Evolutionary conservation across 306 rosid genomes (phyloP), one percentile per base, ranked within the genome.

Genomic region (Astragalus membranaceus): DNA sequence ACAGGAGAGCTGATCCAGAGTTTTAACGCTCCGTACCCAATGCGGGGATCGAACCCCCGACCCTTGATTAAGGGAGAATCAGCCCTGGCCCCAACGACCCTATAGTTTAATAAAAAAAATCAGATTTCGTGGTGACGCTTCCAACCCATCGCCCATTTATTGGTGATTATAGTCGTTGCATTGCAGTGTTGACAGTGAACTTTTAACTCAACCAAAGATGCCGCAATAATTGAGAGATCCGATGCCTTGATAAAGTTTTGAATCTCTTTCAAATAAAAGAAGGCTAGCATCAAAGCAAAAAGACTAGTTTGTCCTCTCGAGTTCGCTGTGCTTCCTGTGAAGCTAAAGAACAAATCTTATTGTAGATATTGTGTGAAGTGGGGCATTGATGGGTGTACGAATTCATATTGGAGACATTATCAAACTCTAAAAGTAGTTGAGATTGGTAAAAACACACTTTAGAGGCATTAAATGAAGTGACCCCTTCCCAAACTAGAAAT

Each of bases 201-300:
- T 75, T 73, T 64, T 47, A 47, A 54, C 74, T 79, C 72, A 12
- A 60, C 50, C 10, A 61, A 54, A 76, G 78, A 78, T 62, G 64
- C 64, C 20, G 54, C 62, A 15, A 83, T 77, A 49, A 80, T 79
- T 78, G 86, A 76, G 86, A 76, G 62, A 64, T 82, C 80, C 80
- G 8, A 47, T 69, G 79, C 72, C 7, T 37, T 44, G 4, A 49
- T 7, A 15, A 76, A 79, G 75, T 47, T 52, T 52, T 41, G 8
- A 29, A 58, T 30, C 13, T 9, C 13, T 42, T 12, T 44, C 0
- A 37, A 33, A 59, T 12, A 9, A 63, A 46, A 33, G 43, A 9
- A 39, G 61, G 36, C n/a, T 62, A 57, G 12, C 23, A 12, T 8
- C 5, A 52, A 35, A 5, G 5, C 0, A 39, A 14, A 75, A 60